A percentile compares a stretch with the other conserved stretches of the same genome.
Conservation (phyloP, 176 grass and related monocot species). For the Carex littledalei region DNA sequence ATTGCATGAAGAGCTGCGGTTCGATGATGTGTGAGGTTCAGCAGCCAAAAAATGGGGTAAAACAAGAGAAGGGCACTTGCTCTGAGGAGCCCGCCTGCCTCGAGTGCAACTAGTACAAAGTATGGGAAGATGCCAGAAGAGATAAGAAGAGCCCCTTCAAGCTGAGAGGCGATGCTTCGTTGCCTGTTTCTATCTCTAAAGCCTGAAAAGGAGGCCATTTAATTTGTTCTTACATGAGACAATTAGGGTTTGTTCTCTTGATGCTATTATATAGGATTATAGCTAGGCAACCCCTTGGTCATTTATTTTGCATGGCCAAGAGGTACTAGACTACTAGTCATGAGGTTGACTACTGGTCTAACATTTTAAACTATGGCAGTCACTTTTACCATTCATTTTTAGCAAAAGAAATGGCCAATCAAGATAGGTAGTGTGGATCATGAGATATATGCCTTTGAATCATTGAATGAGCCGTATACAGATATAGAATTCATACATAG, state of each 20-base stretch:
- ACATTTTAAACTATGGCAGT: background rate
- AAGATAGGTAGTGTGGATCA: conserved; percentile 8
- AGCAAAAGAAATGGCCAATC: conserved; percentile 10
- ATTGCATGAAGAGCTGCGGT: conserved; percentile 22
- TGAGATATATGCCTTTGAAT: conserved; percentile 11
- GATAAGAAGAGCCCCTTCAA: conserved; percentile 51
- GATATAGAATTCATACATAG: background rate
- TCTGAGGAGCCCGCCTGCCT: conserved; percentile 44
- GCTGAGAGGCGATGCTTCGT: conserved; percentile 30
- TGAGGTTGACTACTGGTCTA: conserved; percentile 17
- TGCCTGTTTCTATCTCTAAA: conserved; percentile 9
- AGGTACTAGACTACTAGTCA: background rate
- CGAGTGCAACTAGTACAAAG: conserved; percentile 60
- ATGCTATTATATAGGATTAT: background rate
- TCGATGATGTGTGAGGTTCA: conserved; percentile 6
- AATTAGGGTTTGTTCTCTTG: conserved; percentile 8
- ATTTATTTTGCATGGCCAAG: background rate
- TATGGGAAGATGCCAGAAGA: conserved; percentile 44
- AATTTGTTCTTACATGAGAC: background rate
- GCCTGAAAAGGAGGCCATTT: background rate
- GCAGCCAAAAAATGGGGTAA: conserved; percentile 29
- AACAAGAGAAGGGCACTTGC: conserved; percentile 23
- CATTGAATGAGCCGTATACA: background rate
- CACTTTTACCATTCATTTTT: conserved; percentile 5
- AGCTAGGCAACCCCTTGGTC: background rate